Evolutionary conservation across 495 filamentous ascomycete genomes (phyloP).

Genomic region (Podospora anserina): DNA sequence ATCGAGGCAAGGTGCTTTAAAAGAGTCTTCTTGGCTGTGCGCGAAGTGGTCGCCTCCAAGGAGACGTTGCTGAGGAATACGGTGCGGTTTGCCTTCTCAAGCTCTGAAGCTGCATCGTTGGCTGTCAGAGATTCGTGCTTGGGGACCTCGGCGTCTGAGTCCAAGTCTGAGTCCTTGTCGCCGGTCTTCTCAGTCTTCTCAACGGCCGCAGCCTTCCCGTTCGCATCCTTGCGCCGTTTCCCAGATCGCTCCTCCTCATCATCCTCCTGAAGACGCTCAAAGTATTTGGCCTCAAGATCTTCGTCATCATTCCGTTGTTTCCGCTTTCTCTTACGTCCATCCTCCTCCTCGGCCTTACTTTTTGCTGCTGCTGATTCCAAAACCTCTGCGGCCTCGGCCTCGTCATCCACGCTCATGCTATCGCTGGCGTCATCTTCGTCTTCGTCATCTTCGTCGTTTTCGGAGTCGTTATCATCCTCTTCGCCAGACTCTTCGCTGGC

Average conservation of each 20-base stretch:
- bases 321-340: slow-evolving; percentile 62
- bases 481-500: slow-evolving; percentile 12
- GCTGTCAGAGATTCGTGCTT: slow-evolving; percentile 51
- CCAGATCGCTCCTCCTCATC: slow-evolving; percentile 38
- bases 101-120: slow-evolving; percentile 49
- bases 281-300: slow-evolving; percentile 77
- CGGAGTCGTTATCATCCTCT: slow-evolving; percentile 28
- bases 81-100: slow-evolving; percentile 85
- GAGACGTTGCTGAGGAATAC: slow-evolving; percentile 94
- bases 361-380: slow-evolving; percentile 33
- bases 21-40: slow-evolving; percentile 71
- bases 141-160: slow-evolving; percentile 29
- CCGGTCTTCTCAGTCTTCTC: slow-evolving; percentile 22
- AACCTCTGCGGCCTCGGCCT: slow-evolving; percentile 35
- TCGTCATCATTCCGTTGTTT: slow-evolving; percentile 69
- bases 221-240: slow-evolving; percentile 47
- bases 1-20: slow-evolving; percentile 60
- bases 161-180: slow-evolving; percentile 34
- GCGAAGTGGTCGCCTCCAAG: slow-evolving; percentile 73
- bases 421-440: slow-evolving; percentile 32
- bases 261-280: slow-evolving; percentile 64
- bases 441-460: slow-evolving; percentile 40
- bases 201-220: slow-evolving; percentile 21
- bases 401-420: slow-evolving; percentile 29
- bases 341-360: slow-evolving; percentile 31